Evolutionary conservation across 768 basidiomycete genomes (phyloP).

Genomic region (Rhodotorula sphaerocarpa): DNA sequence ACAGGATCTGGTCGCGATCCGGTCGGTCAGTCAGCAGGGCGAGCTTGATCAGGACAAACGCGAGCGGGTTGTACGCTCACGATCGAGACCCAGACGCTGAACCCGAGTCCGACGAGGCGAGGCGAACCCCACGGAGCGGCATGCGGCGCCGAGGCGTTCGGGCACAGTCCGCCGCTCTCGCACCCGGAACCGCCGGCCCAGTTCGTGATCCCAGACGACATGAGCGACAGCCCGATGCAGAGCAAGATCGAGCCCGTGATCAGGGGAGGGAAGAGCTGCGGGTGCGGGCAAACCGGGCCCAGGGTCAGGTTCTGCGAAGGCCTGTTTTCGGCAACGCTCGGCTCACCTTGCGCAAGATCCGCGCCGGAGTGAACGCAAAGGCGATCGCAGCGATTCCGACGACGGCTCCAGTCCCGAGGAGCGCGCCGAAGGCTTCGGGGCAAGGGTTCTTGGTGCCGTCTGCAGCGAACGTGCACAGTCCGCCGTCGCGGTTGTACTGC

Average conservation of each 20-base stretch:
- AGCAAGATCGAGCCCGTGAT: conserved; percentile 73
- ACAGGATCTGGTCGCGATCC: conserved; percentile 48
- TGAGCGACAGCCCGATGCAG: conserved; percentile 66
- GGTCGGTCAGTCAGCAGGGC: background rate
- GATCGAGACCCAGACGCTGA: conserved; percentile 46
- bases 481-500: conserved; percentile 25
- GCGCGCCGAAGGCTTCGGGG: conserved; percentile 36
- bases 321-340: too few species aligned
- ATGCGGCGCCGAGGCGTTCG: conserved; percentile 56
- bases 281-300: conserved; percentile 1
- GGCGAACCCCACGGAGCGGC: conserved; percentile 52
- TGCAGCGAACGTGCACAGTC: conserved; percentile 30
- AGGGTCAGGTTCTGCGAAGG: background rate
- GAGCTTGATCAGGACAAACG: conserved; percentile 64
- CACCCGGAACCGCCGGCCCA: conserved; percentile 83
- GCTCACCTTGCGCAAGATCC: conserved; percentile 30
- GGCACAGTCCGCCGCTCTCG: conserved; percentile 45
- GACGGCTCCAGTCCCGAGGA: conserved; percentile 31
- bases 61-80: conserved; percentile 53
- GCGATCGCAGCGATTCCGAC: conserved; percentile 36
- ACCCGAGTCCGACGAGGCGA: conserved; percentile 3
- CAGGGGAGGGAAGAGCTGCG: conserved; percentile 64
- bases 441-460: conserved; percentile 37
- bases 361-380: conserved; percentile 35
- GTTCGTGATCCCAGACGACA: conserved; percentile 62